Evolutionary conservation across 2,329 filamentous ascomycete genomes (phyloP), one percentile per base, ranked within the genome.

Genomic region (Mycosphaerella sp.): DNA sequence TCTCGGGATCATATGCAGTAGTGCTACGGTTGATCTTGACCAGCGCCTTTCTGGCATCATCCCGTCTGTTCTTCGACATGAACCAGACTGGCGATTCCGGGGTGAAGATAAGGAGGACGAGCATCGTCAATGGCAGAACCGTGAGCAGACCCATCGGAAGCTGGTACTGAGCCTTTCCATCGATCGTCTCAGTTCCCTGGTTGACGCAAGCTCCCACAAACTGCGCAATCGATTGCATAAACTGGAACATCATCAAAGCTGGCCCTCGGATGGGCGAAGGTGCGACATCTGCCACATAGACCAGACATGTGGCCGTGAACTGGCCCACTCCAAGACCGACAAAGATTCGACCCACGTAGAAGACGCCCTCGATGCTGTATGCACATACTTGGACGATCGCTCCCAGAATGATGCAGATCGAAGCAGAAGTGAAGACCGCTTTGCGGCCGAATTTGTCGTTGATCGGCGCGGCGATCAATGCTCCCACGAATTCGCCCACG

Each of bases 131-230:
- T 18, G 56, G 56, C 10, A 59, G 17, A 12, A 57, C 40, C 13
- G 49, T 44, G 3, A 59, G 39, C 18, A 59, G 41, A 18, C 47
- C 52, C 45, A 57, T 56, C 7, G 54, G 54, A 5, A 59, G 52
- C n/a, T 53, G 56, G 14, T 59, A 59, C 21, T 56, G 51, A 16
- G 54, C 56, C 4, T 50, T 42, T 21, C 56, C 54, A 40, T 59
- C 46, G 25, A 59, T 59, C 3, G 46, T 54, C 42, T 59, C 56
- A 3, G 56, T 59, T n/a, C 56, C 56, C 18, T 59, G 56, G 21
- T 59, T 59, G 16, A 59, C 54, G 36, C 56, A 57, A n/a, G 56
- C 56, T 52, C 56, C 56, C 13, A 59, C 52, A 12, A 59, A 55
- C 42, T 57, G 56, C 4, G 56, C 52, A 35, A 59, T 59, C 10